phyloP scores from a whole-genome alignment of 2,329 filamentous ascomycete genomes.

The Fusarium sp. region DNA sequence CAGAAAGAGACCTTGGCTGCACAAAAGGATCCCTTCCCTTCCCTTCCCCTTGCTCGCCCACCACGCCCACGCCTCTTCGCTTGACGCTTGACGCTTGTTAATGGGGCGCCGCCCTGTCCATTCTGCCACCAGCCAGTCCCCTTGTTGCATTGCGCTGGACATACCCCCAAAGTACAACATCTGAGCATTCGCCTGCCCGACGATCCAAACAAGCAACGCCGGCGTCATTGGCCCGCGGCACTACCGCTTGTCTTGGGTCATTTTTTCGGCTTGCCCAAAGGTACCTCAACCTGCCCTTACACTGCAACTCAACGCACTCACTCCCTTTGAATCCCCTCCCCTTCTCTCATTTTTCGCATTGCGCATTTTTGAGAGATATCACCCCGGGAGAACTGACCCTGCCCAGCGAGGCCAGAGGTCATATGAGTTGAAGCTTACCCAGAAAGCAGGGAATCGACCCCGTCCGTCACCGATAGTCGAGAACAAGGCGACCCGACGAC shows the following conservation, averaged over 20 bases:
- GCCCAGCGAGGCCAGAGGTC: slow-evolving; percentile 11
- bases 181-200: slow-evolving; percentile 40
- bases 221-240: slow-evolving; percentile 43
- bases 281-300: slow-evolving; percentile 16
- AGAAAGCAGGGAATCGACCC: slow-evolving; percentile 21
- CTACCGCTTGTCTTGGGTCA: slow-evolving; percentile 34
- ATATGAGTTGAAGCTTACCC: slow-evolving; percentile 28
- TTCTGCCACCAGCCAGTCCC: slow-evolving; percentile 27
- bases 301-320: slow-evolving; percentile 24
- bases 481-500: slow-evolving; percentile 28
- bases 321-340: slow-evolving; percentile 17
- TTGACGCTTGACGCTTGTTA: slow-evolving; percentile 25
- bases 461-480: slow-evolving; percentile 4
- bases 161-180: slow-evolving; percentile 37
- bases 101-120: slow-evolving; percentile 36
- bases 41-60: slow-evolving; percentile 23
- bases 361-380: slow-evolving; percentile 7
- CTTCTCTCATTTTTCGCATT: slow-evolving; percentile 5
- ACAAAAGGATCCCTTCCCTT: slow-evolving; percentile 12
- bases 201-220: slow-evolving; percentile 42
- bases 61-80: slow-evolving; percentile 26
- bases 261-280: slow-evolving; percentile 18
- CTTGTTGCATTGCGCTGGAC: slow-evolving; percentile 30
- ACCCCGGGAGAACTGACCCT: slow-evolving; percentile 14
- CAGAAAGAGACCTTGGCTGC: slow-evolving; percentile 8